Evolutionary conservation across 352 stramenopile species (phyloP).

Genomic region (Phytophthora constricta): DNA sequence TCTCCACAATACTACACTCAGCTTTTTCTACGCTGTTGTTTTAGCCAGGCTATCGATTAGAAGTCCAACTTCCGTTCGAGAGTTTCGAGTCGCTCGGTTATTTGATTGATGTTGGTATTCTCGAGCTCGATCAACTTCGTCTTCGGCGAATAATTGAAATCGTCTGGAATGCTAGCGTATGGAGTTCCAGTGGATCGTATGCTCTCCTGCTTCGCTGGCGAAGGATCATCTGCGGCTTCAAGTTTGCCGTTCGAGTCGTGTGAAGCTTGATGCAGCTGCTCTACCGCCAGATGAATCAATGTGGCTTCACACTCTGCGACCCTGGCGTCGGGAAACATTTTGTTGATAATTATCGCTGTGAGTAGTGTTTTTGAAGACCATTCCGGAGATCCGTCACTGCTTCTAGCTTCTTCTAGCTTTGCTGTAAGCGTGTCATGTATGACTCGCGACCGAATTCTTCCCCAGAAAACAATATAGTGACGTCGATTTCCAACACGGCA

Average conservation of each 20-base stretch:
- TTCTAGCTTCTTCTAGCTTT: slow-evolving; percentile 7
- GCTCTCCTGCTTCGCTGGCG: slow-evolving; percentile 4
- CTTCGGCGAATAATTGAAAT: slow-evolving; percentile 1
- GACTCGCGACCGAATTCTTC: slow-evolving; percentile 28
- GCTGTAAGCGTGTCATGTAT: slow-evolving; percentile 20
- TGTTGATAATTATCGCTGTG: slow-evolving; percentile 14
- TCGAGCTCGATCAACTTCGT: neutral
- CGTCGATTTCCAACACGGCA: slow-evolving; percentile 16
- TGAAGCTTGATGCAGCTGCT: slow-evolving; percentile 12
- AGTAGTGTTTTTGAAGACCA: slow-evolving; percentile 24
- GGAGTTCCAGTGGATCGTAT: slow-evolving; percentile 10
- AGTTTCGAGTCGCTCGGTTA: slow-evolving; percentile 15
- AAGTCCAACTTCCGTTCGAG: slow-evolving; percentile 27
- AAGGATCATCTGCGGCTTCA: neutral
- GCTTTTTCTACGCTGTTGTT: neutral
- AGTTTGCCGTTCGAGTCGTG: slow-evolving; percentile 15
- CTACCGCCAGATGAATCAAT: slow-evolving; percentile 23
- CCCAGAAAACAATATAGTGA: slow-evolving; percentile 29
- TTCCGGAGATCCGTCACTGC: slow-evolving; percentile 11
- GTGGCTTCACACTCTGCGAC: slow-evolving; percentile 29
- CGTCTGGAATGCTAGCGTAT: slow-evolving; percentile 7
- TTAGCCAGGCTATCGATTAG: slow-evolving; percentile 14
- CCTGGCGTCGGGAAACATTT: slow-evolving; percentile 26
- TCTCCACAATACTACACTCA: too few species aligned
- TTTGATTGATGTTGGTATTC: neutral